Percentiles rank a stretch among this genome's conserved stretches.
phyloP scores from a whole-genome alignment of 495 filamentous ascomycete genomes.

The Penicillium egyptiacum region DNA sequence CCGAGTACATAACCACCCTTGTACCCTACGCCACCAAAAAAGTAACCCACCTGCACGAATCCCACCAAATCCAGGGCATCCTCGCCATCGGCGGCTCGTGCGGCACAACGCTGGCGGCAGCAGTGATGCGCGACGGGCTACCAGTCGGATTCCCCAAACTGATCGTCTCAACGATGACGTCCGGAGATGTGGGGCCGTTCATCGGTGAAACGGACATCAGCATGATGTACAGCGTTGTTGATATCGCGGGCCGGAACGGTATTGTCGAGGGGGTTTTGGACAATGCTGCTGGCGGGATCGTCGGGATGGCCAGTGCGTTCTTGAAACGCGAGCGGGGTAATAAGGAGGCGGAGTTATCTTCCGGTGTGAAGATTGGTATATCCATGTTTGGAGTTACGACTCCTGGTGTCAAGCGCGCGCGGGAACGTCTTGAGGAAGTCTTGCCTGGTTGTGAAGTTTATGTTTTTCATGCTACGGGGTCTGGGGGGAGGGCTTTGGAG shows the following conservation, averaged over 20 bases:
- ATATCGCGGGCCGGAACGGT: constrained; percentile 63
- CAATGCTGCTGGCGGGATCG: constrained; percentile 61
- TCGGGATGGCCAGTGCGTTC: constrained; percentile 54
- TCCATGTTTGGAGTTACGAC: constrained; percentile 79
- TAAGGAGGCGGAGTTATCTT: background rate
- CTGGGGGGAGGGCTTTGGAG: constrained; percentile 68
- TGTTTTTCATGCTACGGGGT: constrained; percentile 68
- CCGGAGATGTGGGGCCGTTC: constrained; percentile 56
- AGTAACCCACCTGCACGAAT: constrained; percentile 35
- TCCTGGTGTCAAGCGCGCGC: constrained; percentile 53
- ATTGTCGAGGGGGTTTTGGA: constrained; percentile 54
- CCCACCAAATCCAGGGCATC: constrained; percentile 50
- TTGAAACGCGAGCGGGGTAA: background rate
- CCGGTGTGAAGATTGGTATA: constrained; percentile 52
- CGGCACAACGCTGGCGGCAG: constrained; percentile 56
- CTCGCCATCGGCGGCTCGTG: constrained; percentile 58
- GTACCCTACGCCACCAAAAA: constrained; percentile 36
- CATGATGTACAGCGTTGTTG: constrained; percentile 68
- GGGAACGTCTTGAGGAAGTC: constrained; percentile 41
- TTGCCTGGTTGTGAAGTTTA: constrained; percentile 52
- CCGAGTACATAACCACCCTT: constrained; percentile 53
- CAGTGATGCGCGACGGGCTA: constrained; percentile 56
- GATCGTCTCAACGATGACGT: constrained; percentile 67
- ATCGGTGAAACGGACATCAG: constrained; percentile 66
- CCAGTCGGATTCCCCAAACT: constrained; percentile 68